phyloP scores from a whole-genome alignment of 768 basidiomycete species.

The Suillus weaverae region DNA sequence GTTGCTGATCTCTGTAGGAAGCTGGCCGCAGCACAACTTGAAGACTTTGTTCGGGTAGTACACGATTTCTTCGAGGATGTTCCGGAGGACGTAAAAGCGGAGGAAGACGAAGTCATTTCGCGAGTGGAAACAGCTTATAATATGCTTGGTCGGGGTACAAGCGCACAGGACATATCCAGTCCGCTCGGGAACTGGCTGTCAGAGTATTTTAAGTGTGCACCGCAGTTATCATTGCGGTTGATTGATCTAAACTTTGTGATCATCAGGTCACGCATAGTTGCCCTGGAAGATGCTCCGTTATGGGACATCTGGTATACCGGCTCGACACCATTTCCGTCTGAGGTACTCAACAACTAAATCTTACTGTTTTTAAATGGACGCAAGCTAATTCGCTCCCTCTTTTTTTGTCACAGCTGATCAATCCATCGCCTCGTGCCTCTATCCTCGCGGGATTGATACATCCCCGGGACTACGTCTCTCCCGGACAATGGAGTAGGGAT shows the following conservation, averaged over 20 bases:
- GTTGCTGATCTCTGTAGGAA: slow-evolving; percentile 36
- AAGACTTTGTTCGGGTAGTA: slow-evolving; percentile 41
- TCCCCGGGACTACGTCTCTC: slow-evolving; percentile 48
- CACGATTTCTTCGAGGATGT: slow-evolving; percentile 38
- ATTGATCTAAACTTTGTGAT: background rate
- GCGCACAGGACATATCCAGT: slow-evolving; percentile 21
- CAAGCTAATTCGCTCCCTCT: slow-evolving; percentile 3
- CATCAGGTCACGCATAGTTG: slow-evolving; percentile 41
- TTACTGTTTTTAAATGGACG: background rate
- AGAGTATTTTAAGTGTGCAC: slow-evolving; percentile 48
- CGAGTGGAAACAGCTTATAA: slow-evolving; percentile 20
- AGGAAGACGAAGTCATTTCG: slow-evolving; percentile 35
- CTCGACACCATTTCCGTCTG: slow-evolving; percentile 59
- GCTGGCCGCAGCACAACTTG: slow-evolving; percentile 35
- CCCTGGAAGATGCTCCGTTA: slow-evolving; percentile 51
- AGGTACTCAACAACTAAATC: slow-evolving; percentile 42
- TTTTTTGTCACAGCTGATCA: slow-evolving; percentile 50
- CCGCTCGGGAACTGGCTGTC: slow-evolving; percentile 50
- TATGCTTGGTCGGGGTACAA: slow-evolving; percentile 21
- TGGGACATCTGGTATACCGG: slow-evolving; percentile 81
- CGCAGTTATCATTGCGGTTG: background rate
- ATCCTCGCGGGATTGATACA: slow-evolving; percentile 60
- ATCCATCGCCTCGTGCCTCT: slow-evolving; percentile 66
- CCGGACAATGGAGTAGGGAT: slow-evolving; percentile 6
- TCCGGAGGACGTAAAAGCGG: slow-evolving; percentile 30